phyloP scores from a whole-genome alignment of 1,139 yeast species.

The Yamadazyma oceani region DNA sequence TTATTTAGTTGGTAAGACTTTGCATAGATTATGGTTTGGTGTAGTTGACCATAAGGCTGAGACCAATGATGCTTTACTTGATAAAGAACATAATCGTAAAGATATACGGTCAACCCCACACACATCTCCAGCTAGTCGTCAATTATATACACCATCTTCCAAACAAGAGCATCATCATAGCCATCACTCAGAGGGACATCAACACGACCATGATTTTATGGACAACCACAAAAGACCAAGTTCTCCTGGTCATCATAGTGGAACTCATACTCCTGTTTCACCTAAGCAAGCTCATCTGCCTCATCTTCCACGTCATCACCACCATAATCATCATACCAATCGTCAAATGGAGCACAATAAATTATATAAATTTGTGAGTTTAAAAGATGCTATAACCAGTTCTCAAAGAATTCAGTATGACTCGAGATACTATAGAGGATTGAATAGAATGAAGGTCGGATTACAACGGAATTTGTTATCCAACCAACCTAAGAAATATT shows the following conservation, averaged over 20 bases:
- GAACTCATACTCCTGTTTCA: background rate
- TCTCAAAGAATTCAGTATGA: slow-evolving; percentile 26
- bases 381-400: slow-evolving; percentile 34
- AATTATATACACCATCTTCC: background rate
- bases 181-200: slow-evolving; percentile 14
- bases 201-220: slow-evolving; percentile 14
- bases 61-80: background rate
- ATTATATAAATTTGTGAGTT: slow-evolving; percentile 34
- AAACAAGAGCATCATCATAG: background rate
- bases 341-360: background rate
- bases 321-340: slow-evolving; percentile 7
- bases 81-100: background rate
- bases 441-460: slow-evolving; percentile 39
- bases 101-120: slow-evolving; percentile 7
- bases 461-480: slow-evolving; percentile 23
- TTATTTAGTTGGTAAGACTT: slow-evolving; percentile 36
- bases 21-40: slow-evolving; percentile 39
- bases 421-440: slow-evolving; percentile 33
- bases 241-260: background rate
- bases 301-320: slow-evolving; percentile 12
- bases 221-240: too few species aligned
- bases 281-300: slow-evolving; percentile 2
- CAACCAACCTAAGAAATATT: slow-evolving; percentile 10
- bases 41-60: slow-evolving; percentile 5
- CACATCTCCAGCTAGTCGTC: background rate